Conservation (phyloP, 495 filamentous ascomycete genomes). For the Tuber aestivum region DNA sequence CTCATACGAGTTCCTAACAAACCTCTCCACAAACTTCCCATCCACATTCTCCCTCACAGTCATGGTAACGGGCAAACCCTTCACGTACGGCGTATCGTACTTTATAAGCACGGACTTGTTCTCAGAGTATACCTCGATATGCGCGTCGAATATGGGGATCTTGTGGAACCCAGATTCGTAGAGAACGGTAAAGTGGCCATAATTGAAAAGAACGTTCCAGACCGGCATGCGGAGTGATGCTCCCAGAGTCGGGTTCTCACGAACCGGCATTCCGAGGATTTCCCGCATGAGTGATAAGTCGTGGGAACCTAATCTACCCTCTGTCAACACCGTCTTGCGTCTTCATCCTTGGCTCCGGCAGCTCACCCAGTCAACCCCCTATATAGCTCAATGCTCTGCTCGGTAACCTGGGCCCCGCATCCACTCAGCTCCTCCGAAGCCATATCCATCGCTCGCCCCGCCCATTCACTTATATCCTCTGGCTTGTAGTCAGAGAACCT, state of each 20-base stretch:
- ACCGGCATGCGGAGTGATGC: slow-evolving; percentile 48
- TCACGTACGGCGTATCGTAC: slow-evolving; percentile 53
- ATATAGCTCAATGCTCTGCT: not conserved
- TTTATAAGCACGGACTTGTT: slow-evolving; percentile 49
- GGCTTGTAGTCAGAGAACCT: slow-evolving; percentile 42
- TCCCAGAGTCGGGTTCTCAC: slow-evolving; percentile 44
- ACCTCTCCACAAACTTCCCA: slow-evolving; percentile 36
- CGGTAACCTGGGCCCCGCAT: not conserved
- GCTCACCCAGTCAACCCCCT: not conserved
- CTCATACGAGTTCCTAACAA: slow-evolving; percentile 48
- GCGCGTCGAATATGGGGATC: slow-evolving; percentile 55
- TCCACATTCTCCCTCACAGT: slow-evolving; percentile 49
- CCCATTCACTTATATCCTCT: slow-evolving; percentile 33
- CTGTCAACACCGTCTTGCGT: not conserved
- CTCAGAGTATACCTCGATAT: slow-evolving; percentile 51
- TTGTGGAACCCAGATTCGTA: slow-evolving; percentile 54
- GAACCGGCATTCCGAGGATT: slow-evolving; percentile 47
- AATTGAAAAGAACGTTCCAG: slow-evolving; percentile 49
- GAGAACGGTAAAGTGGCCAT: slow-evolving; percentile 49
- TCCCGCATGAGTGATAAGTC: slow-evolving; percentile 56
- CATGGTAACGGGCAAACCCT: slow-evolving; percentile 49
- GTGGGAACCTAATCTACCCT: slow-evolving; percentile 50
- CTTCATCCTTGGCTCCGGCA: not conserved
- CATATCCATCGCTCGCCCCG: slow-evolving; percentile 17
- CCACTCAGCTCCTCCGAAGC: not conserved